These are phyloP conservation scores for sweet orange (Citrus sinensis) DNA, from an alignment of 345 rosid genomes.

Conservation along the genomic window DVS_A1.0 CM039166.1:20507501-20508000, in stretches of 20 bases:
- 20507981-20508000: constrained; percentile 35
- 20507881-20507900: constrained; percentile 49
- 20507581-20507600: constrained; percentile 67
- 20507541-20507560: constrained; percentile 40
- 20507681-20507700: constrained; percentile 3
- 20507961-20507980: background rate
- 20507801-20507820: constrained; percentile 47
- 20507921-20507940: constrained; percentile 4
- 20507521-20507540: constrained; percentile 40
- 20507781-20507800: constrained; percentile 41
- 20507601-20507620: constrained; percentile 58
- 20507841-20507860: constrained; percentile 52
- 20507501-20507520: constrained; percentile 52
- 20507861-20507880: constrained; percentile 54
- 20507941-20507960: constrained; percentile 4
- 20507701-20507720: background rate
- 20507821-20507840: constrained; percentile 57
- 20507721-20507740: constrained; percentile 4
- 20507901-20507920: constrained; percentile 19
- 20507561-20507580: constrained; percentile 47
- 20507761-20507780: constrained; percentile 44
- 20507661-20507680: constrained; percentile 37
- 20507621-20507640: constrained; percentile 35
- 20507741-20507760: constrained; percentile 11
- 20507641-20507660: constrained; percentile 22